A percentile compares a stretch with the other conserved stretches of the same genome.
Evolutionary conservation across 305 asterid genomes (phyloP).

Genomic region (Fraxinus sp.): DNA sequence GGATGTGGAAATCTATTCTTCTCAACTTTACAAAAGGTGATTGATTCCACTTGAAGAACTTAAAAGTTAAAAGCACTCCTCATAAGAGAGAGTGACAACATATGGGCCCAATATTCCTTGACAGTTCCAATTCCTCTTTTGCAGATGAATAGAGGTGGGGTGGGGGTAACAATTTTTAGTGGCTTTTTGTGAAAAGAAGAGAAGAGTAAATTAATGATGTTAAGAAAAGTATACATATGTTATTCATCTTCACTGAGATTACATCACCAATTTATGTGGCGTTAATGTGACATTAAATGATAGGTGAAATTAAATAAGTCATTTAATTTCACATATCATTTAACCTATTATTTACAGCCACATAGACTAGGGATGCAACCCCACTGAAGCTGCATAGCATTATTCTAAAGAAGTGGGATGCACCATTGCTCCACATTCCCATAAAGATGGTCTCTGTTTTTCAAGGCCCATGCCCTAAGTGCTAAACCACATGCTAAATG

Average conservation of each 20-base stretch:
- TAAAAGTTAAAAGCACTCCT: conserved; percentile 19
- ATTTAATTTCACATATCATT: too few relatives aligned
- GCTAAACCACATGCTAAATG: conserved; percentile 47
- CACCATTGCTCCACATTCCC: conserved; percentile 42
- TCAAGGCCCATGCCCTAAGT: conserved; percentile 49
- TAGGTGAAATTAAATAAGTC: too few relatives aligned
- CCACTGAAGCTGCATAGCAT: too few relatives aligned
- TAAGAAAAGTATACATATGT: background rate
- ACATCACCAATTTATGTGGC: too few relatives aligned
- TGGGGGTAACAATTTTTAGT: conserved; percentile 26
- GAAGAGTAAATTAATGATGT: conserved; percentile 17
- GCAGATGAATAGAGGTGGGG: background rate
- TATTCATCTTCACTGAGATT: too few relatives aligned
- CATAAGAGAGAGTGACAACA: conserved; percentile 40
- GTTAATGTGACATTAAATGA: too few relatives aligned
- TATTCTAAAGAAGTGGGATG: conserved; percentile 26
- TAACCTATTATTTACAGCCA: too few relatives aligned
- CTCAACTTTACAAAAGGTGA: conserved; percentile 48
- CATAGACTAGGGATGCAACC: too few relatives aligned
- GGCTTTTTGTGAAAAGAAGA: conserved; percentile 54
- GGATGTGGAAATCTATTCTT: conserved; percentile 49
- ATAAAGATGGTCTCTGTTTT: conserved; percentile 32
- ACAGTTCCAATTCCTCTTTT: conserved; percentile 31
- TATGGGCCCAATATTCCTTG: conserved; percentile 49
- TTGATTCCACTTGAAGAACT: conserved; percentile 48